Evolutionary conservation across 1,284 basidiomycete genomes (phyloP), one percentile per base, ranked within the genome.

Genomic region (Tylopilus sp.): DNA sequence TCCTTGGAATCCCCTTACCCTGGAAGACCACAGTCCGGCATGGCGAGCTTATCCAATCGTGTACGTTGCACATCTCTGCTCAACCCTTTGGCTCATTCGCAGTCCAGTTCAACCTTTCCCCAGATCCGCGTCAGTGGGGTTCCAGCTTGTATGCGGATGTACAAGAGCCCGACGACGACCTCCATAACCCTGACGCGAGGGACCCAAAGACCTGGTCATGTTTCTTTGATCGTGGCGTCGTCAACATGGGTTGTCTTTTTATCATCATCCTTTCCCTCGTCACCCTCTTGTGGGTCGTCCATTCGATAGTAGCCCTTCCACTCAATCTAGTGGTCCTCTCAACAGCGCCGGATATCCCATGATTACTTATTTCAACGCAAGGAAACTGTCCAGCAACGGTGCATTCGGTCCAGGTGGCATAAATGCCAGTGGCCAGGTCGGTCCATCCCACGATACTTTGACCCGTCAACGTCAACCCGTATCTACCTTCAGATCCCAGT

Each of bases 401-500:
- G 80, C 78, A 0, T 84, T 78, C 65, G 86, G 87, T 59, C 61
- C 89, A 33, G 89, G 89, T 29, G 88, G 88, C 9, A 81, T 73
- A 30, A 91, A 90, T 59, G 79, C 77, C 6, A 77, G 75, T n/a
- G 89, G 89, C 6, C 86, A 89, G 68, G 73, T 79, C 38, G 40
- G 57, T 53, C 8, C 11, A 41, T 35, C n/a, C 16, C 44, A 25
- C 35, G 12, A 26, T 1, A 25, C 36, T 5, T 46, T 6, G 40
- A 18, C 35, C 18, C 31, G 26, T 23, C 9, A 54, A 77, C 7
- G 76, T 77, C 48, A 42, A 35, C 41, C 39, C 19, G 18, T 41
- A 18, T 26, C 21, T 36, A 46, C 38, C 18, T 19, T 1, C 52
- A 81, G 79, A 60, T 81, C 41, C 79, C 76, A 15, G 62, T 66